Percentiles rank a stretch among this genome's conserved stretches.
These are phyloP conservation scores for Rhodotorula graminis DNA, from an alignment of 768 basidiomycete genomes.

Conservation along the genomic window DNA sequence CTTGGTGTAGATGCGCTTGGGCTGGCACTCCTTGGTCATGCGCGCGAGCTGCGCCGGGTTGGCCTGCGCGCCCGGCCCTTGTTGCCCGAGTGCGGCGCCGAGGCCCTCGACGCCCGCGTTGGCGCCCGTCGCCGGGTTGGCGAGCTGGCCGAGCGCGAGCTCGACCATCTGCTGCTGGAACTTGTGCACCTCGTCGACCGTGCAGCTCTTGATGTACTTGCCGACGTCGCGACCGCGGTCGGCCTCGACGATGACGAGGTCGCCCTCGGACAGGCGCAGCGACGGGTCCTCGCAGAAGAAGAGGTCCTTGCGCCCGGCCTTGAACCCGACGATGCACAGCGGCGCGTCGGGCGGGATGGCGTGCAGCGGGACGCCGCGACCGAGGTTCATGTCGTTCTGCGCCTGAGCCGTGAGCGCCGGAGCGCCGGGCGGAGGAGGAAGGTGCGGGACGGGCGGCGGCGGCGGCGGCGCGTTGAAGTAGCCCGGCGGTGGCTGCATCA, in stretches of 20 bases:
- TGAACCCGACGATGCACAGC: conserved; percentile 96
- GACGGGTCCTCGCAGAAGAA: conserved; percentile 77
- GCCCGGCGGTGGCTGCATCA: neutral
- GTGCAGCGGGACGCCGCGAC: conserved; percentile 81
- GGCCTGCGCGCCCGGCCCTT: conserved; percentile 40
- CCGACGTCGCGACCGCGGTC: conserved; percentile 75
- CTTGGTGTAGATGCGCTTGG: conserved; percentile 92
- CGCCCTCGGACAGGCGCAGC: conserved; percentile 69
- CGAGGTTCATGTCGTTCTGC: conserved; percentile 51
- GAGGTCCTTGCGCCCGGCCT: conserved; percentile 88
- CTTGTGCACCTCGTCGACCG: conserved; percentile 78
- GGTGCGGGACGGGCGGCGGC: conserved; percentile 7
- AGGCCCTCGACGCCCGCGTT: conserved; percentile 3
- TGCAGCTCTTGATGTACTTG: conserved; percentile 49
- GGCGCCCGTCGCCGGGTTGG: conserved; percentile 28
- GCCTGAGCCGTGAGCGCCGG: conserved; percentile 10
- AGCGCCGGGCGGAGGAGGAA: neutral
- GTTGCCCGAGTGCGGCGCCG: neutral
- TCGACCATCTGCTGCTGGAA: conserved; percentile 78
- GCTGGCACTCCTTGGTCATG: conserved; percentile 86
- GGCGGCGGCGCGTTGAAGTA: conserved; percentile 19
- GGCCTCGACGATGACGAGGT: conserved; percentile 93
- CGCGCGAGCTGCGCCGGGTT: conserved; percentile 38
- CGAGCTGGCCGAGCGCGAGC: conserved; percentile 44
- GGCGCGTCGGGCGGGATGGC: conserved; percentile 76